These are phyloP conservation scores for Petunia axillaris DNA, from an alignment of 257 asterid species.

Conservation along the genomic window DNA sequence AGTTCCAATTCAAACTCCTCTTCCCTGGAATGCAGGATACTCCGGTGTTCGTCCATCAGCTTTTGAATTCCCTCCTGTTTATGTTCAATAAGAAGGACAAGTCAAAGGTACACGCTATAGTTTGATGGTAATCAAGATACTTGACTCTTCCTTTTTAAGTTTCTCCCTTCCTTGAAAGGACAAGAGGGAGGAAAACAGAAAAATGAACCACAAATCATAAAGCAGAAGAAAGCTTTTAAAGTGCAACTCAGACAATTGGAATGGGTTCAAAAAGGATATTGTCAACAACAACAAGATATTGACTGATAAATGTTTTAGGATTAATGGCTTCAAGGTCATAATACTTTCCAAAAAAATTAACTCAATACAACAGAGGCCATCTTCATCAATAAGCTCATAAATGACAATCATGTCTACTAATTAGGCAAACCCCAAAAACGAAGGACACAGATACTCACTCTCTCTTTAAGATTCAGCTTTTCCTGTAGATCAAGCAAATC, in stretches of 20 bases:
- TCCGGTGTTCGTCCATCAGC: slow-evolving; percentile 79
- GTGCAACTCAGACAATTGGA: slow-evolving; percentile 3
- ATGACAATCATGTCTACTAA: background rate
- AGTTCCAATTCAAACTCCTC: slow-evolving; percentile 75
- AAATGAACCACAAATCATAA: background rate
- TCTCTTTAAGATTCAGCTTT: slow-evolving; percentile 68
- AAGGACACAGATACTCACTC: slow-evolving; percentile 46
- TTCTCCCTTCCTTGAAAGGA: background rate
- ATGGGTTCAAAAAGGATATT: background rate
- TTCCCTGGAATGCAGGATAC: slow-evolving; percentile 62
- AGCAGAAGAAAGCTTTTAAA: slow-evolving; percentile 16
- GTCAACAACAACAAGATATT: background rate
- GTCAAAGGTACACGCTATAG: slow-evolving; percentile 2
- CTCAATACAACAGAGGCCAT: slow-evolving; percentile 9
- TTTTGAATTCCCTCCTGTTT: slow-evolving; percentile 85
- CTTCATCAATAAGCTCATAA: slow-evolving; percentile 15
- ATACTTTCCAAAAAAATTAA: background rate
- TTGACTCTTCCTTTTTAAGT: slow-evolving; percentile 9
- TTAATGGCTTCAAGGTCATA: background rate
- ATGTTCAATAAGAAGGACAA: slow-evolving; percentile 28
- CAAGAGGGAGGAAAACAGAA: slow-evolving; percentile 8
- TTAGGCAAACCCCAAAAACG: background rate
- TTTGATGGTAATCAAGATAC: background rate
- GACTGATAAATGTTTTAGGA: background rate
- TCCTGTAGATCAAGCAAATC: slow-evolving; percentile 73